Conservation (phyloP, 2,329 filamentous ascomycete species). For the Bipolaris bicolor region DNA sequence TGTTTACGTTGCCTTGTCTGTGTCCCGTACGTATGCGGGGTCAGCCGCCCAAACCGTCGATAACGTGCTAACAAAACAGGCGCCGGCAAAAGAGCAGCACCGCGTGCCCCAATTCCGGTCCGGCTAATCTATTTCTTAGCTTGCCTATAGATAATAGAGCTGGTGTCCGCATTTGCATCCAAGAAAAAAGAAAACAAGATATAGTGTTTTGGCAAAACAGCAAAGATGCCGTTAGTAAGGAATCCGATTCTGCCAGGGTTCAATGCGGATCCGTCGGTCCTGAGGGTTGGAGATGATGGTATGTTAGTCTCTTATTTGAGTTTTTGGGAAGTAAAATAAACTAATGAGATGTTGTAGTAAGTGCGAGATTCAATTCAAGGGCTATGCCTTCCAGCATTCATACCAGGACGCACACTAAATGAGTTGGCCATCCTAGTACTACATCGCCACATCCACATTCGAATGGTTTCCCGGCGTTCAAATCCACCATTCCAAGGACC, state of each 20-base stretch:
- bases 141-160: background rate
- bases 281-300: conserved; percentile 55
- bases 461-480: conserved; percentile 64
- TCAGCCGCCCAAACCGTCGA: background rate
- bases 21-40: background rate
- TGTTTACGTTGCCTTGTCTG: no score
- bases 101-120: background rate
- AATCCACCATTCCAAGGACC: conserved; percentile 62
- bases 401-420: background rate
- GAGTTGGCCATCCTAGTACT: conserved; percentile 50
- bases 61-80: conserved; percentile 7
- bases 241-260: conserved; percentile 66
- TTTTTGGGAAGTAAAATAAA: background rate
- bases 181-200: background rate
- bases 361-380: background rate
- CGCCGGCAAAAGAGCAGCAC: conserved; percentile 18
- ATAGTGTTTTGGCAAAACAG: background rate
- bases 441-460: conserved; percentile 67
- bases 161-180: background rate
- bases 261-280: conserved; percentile 66
- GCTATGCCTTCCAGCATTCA: background rate
- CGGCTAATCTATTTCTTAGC: conserved; percentile 10
- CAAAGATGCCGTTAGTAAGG: conserved; percentile 41
- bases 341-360: background rate
- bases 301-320: background rate